Evolutionary conservation across 108 stramenopile genomes (phyloP), one percentile per base, ranked within the genome.

Genomic region (Cylindrotheca closterium): DNA sequence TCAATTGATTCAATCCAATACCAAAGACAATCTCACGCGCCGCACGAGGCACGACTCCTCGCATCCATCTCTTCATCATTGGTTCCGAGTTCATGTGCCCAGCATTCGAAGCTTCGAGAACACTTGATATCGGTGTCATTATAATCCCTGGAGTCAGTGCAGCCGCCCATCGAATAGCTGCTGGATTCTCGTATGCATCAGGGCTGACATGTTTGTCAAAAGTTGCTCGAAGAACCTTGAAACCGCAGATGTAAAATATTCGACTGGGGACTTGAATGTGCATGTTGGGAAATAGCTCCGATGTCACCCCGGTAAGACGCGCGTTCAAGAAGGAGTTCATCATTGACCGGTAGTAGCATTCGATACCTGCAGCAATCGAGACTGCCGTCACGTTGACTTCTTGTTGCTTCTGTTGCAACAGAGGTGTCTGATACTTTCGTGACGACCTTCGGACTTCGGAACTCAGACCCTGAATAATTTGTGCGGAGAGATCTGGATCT

Each of bases 21-120:
- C 89, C 89, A 74, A 78, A 91, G 50, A 91, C 59, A 51, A 91
- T 78, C 67, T 91, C 89, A 30, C 89, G 79, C 10, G 80, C 86
- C 10, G 47, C 34, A 26, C 89, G 82, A 2, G 86, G 84, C 8
- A 83, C 68, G 29, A 83, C 37, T 10, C 89, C 89, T 23, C 89
- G 63, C 55, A 78, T 74, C 85, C 81, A 82, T 32, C 81, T 52
- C 5, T 70, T 70, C 18, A 54, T n/a, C 65, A 86, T 74, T 17
- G 79, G 70, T 57, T 91, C 89, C 8, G 65, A 52, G 71, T 91
- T 91, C 59, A 79, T 33, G 56, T 87, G 80, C 28, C 82, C 89
- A 1, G 89, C 89, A 67, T 91, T 91, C 56, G 78, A 79, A 10
- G 89, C 89, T 67, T 91, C 89, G 30, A 91, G 62, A 21, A 91